A percentile compares a stretch with the other conserved stretches of the same genome.
Evolutionary conservation across 768 basidiomycete genomes (phyloP).

Genomic region (Mycena polygramma): DNA sequence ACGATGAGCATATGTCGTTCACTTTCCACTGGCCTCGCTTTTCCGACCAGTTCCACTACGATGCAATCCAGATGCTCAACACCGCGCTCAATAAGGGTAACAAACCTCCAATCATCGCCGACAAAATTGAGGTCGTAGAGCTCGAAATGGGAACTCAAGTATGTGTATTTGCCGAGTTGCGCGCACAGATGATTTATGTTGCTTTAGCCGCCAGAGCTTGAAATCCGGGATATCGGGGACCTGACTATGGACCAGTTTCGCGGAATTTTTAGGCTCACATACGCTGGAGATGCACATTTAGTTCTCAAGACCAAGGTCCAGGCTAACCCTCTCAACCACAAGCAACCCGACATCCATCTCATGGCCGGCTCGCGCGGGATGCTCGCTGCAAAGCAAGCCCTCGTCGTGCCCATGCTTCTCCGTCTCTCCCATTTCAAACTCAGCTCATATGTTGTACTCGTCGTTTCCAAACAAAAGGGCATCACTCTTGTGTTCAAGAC

Average conservation of each 20-base stretch:
- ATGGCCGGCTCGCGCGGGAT: constrained; percentile 88
- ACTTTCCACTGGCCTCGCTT: constrained; percentile 98
- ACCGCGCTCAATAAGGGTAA: constrained; percentile 97
- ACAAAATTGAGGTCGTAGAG: constrained; percentile 97
- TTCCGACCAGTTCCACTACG: constrained; percentile 95
- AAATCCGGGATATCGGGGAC: constrained; percentile 98
- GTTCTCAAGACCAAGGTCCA: constrained; percentile 93
- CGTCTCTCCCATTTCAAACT: constrained; percentile 96
- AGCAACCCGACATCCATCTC: constrained; percentile 90
- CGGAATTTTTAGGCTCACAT: constrained; percentile 96
- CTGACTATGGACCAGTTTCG: constrained; percentile 95
- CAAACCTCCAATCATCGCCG: constrained; percentile 97
- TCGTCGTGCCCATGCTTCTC: constrained; percentile 98
- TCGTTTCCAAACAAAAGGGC: constrained; percentile 97
- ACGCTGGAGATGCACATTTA: constrained; percentile 93
- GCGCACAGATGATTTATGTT: constrained; percentile 3
- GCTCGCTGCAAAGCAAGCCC: constrained; percentile 93
- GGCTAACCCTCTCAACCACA: constrained; percentile 97
- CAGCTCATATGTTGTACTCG: constrained; percentile 95
- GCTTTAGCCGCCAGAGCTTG: constrained; percentile 93
- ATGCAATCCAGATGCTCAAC: constrained; percentile 97
- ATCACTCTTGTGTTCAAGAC: constrained; percentile 99
- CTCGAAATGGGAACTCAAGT: constrained; percentile 99
- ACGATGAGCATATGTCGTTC: constrained; percentile 66
- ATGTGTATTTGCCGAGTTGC: constrained; percentile 37